Evolutionary conservation across 1,284 basidiomycete species (phyloP).

Genomic region (Agaricales sp.): DNA sequence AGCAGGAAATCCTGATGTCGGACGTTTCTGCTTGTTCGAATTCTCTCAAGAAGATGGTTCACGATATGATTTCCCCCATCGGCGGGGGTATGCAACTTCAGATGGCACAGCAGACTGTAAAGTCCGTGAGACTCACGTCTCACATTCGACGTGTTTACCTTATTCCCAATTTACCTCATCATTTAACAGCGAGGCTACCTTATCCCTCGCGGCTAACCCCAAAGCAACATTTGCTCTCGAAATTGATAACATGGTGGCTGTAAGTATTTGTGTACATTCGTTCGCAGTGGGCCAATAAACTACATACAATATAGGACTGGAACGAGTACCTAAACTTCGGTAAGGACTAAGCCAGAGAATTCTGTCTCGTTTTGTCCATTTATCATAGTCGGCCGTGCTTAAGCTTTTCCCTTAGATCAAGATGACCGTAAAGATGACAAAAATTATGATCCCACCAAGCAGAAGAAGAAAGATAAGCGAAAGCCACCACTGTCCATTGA

Average conservation of each 20-base stretch:
- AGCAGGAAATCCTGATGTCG: constrained; percentile 72
- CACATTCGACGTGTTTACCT: constrained; percentile 1
- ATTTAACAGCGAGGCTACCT: constrained; percentile 36
- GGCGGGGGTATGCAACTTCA: constrained; percentile 41
- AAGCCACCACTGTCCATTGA: constrained; percentile 24
- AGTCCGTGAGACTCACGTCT: constrained; percentile 27
- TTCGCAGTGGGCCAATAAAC: not conserved
- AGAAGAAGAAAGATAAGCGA: constrained; percentile 22
- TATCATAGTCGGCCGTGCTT: not conserved
- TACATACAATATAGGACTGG: constrained; percentile 40
- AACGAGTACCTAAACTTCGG: constrained; percentile 44
- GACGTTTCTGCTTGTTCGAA: constrained; percentile 71
- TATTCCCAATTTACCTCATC: not conserved
- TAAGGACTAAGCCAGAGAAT: no score
- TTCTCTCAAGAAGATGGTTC: constrained; percentile 63
- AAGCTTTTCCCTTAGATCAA: not conserved
- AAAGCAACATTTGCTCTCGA: constrained; percentile 42
- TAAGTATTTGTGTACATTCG: constrained; percentile 23
- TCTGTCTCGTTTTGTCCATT: constrained; percentile 11
- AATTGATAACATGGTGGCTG: constrained; percentile 56
- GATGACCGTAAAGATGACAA: constrained; percentile 29
- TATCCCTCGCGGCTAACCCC: constrained; percentile 52
- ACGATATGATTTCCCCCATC: constrained; percentile 41
- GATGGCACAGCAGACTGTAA: constrained; percentile 56
- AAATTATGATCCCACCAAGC: constrained; percentile 35